A percentile compares a stretch with the other conserved stretches of the same genome.
Conservation (phyloP, 2,329 filamentous ascomycete species). For the Fonsecaea pugnacius region DNA sequence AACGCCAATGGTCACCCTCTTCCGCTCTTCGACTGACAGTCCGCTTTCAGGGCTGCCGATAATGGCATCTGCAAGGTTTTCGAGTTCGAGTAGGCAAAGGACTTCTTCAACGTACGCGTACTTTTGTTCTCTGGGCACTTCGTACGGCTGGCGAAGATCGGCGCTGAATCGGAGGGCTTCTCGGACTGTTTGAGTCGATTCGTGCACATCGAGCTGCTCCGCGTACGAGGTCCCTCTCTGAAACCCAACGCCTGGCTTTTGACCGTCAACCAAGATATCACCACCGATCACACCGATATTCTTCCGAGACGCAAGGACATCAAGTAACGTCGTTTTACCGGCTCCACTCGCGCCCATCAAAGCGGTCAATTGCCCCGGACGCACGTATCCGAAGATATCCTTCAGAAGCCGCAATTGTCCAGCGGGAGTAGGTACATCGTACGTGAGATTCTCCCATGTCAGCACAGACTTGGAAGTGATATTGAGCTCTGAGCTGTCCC, state of each 20-base stretch:
- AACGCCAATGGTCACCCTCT: slow-evolving; percentile 62
- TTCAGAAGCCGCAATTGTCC: slow-evolving; percentile 53
- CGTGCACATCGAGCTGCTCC: slow-evolving; percentile 69
- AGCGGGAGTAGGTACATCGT: slow-evolving; percentile 55
- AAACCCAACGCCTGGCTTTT: slow-evolving; percentile 62
- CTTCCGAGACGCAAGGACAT: slow-evolving; percentile 71
- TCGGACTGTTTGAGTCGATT: slow-evolving; percentile 65
- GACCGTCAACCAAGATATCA: slow-evolving; percentile 66
- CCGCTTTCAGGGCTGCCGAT: slow-evolving; percentile 65
- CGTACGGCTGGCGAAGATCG: slow-evolving; percentile 64
- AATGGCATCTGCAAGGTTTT: slow-evolving; percentile 68
- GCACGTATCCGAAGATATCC: slow-evolving; percentile 55
- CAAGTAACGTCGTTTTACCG: slow-evolving; percentile 82
- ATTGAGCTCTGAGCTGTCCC: slow-evolving; percentile 53
- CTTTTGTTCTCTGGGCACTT: slow-evolving; percentile 64
- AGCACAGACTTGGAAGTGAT: slow-evolving; percentile 61
- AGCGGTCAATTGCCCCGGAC: slow-evolving; percentile 55
- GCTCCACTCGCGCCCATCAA: slow-evolving; percentile 65
- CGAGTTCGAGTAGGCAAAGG: slow-evolving; percentile 67
- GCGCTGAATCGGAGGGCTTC: slow-evolving; percentile 71
- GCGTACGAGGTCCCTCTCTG: slow-evolving; percentile 68
- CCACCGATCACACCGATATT: slow-evolving; percentile 68
- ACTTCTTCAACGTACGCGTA: slow-evolving; percentile 70
- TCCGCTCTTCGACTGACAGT: slow-evolving; percentile 59
- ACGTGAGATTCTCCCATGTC: slow-evolving; percentile 58